Evolutionary conservation across 2,329 filamentous ascomycete genomes (phyloP).

Genomic region (Seiridium cupressi): DNA sequence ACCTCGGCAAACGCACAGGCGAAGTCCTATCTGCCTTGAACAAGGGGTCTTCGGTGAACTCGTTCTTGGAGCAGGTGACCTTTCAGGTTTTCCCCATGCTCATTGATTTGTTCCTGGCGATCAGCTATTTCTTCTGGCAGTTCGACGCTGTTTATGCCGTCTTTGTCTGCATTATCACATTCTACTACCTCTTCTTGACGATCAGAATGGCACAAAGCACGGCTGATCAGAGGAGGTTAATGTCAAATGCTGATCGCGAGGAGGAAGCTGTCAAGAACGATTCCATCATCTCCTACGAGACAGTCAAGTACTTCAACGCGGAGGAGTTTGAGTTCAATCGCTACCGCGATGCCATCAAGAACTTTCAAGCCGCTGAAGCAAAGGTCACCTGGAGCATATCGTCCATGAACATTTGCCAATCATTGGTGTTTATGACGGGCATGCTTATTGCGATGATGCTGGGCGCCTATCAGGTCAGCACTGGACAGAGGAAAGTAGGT

Average conservation of each 20-base stretch:
- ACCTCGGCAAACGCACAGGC: constrained; percentile 92
- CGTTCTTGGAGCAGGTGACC: constrained; percentile 92
- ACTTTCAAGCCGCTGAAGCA: constrained; percentile 73
- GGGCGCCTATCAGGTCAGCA: constrained; percentile 74
- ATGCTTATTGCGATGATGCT: constrained; percentile 71
- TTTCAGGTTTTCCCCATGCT: constrained; percentile 96
- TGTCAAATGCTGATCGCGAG: constrained; percentile 92
- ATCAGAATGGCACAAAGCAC: constrained; percentile 94
- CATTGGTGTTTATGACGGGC: constrained; percentile 75
- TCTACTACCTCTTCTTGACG: constrained; percentile 95
- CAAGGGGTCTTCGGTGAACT: constrained; percentile 95
- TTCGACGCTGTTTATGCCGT: constrained; percentile 91
- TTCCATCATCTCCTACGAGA: constrained; percentile 98
- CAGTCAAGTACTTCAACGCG: constrained; percentile 87
- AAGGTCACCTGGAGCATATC: constrained; percentile 75
- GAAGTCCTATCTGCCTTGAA: constrained; percentile 94
- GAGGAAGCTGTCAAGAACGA: constrained; percentile 98
- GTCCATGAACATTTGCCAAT: constrained; percentile 78
- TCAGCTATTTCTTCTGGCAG: constrained; percentile 72
- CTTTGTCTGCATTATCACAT: constrained; percentile 85
- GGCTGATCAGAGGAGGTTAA: constrained; percentile 84
- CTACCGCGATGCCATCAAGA: constrained; percentile 67
- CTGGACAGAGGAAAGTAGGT: constrained; percentile 62
- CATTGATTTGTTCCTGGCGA: constrained; percentile 81
- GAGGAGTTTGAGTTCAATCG: constrained; percentile 76